Evolutionary conservation across 2,329 filamentous ascomycete species (phyloP), one percentile per base, ranked within the genome.

Genomic region (Ophiocordyceps camponoti-rufipedis): DNA sequence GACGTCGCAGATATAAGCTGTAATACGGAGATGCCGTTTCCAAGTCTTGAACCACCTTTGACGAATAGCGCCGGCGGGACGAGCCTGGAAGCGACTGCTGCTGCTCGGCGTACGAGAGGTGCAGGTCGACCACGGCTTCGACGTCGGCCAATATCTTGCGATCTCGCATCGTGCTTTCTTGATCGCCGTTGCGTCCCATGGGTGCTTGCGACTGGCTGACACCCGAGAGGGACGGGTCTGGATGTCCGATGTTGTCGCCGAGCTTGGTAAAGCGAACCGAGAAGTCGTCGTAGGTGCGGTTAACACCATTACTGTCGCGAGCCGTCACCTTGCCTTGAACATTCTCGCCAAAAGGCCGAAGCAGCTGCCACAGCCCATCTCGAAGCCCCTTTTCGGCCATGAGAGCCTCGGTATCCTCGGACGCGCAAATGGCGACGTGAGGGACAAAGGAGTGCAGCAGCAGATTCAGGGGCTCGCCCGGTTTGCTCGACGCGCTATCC

Each of bases 301-400:
- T 88, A 41, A 81, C 76, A 9, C 91, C 89, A 53, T 85, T 79
- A 57, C 88, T 95, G 62, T 98, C 91, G 54, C 91, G 72, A 46
- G 96, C 81, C 4, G 84, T 84, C 44, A 98, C 82, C 56, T 91
- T 94, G 29, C 91, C 91, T 44, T 82, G 76, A 1, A 96, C 74
- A 14, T 72, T 75, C 63, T 98, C 91, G 29, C 91, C 91, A 65
- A 94, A 98, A 0, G 91, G 89, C 44, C 89, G 72, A 46, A 98
- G 65, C 23, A 98, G 67, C 60, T 94, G 84, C 68, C 87, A 80
- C 43, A 98, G 70, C 0, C 89, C 88, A 41, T 78, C 73, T 38
- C 76, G 69, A 52, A 96, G 85, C 0, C 93, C 93, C 63, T 98
- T 98, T 51, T 82, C 79, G 48, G 70, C 72, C 46, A 87, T 72